A percentile compares a stretch with the other conserved stretches of the same genome.
Conservation (phyloP, 805 yeast species). For the Pichia kluyveri region DNA sequence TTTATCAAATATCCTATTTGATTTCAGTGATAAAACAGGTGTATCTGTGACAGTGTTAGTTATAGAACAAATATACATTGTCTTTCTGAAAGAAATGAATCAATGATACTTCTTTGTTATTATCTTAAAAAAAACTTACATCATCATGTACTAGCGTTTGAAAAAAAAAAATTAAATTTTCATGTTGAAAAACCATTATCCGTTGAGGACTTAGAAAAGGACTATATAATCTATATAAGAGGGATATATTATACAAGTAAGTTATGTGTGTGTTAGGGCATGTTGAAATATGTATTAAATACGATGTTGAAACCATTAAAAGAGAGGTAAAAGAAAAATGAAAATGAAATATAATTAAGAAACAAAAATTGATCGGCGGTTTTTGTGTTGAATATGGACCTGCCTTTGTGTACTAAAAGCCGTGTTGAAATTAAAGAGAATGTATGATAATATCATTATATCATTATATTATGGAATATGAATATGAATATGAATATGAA, state of each 20-base stretch:
- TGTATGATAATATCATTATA: neutral
- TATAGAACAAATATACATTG: constrained; percentile 22
- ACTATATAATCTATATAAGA: constrained; percentile 6
- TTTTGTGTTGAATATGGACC: constrained; percentile 1
- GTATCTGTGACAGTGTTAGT: constrained; percentile 63
- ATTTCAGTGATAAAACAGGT: constrained; percentile 70
- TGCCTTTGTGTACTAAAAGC: neutral
- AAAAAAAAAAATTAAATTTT: no score
- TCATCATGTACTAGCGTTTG: neutral
- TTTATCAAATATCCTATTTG: constrained; percentile 65
- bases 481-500: neutral
- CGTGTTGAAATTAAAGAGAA: neutral
- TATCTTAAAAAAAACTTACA: neutral
- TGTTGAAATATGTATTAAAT: neutral
- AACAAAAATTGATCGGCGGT: neutral
- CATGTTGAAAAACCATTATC: constrained; percentile 1
- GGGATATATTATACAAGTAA: constrained; percentile 2
- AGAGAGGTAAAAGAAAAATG: neutral
- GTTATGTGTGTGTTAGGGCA: neutral
- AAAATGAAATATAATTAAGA: no score
- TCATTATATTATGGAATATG: neutral
- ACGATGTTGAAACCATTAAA: neutral
- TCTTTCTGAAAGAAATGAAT: neutral
- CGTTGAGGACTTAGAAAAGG: constrained; percentile 15
- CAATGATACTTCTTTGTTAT: neutral